A percentile compares a stretch with the other conserved stretches of the same genome.
These are phyloP conservation scores for Candida alai DNA, from an alignment of 805 yeast species.

Conservation along the genomic window DNA sequence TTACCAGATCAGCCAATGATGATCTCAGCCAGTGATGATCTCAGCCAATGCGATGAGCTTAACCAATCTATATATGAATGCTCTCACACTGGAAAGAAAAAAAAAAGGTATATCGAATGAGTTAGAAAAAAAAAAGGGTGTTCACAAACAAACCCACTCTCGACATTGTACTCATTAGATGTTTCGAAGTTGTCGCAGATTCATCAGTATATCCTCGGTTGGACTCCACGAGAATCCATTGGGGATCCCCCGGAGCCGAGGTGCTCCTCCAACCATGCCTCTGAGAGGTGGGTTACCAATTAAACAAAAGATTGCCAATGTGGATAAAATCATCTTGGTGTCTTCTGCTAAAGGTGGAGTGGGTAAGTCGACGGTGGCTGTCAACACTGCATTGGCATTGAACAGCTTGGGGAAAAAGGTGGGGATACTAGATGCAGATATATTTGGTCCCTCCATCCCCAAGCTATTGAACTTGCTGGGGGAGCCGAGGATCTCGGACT, in stretches of 20 bases:
- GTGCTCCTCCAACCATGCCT: slow-evolving; percentile 26
- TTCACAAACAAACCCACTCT: too few species aligned
- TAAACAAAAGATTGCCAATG: slow-evolving; percentile 55
- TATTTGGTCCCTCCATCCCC: slow-evolving; percentile 84
- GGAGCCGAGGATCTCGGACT: slow-evolving; percentile 55
- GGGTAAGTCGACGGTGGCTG: slow-evolving; percentile 72
- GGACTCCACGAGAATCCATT: slow-evolving; percentile 36
- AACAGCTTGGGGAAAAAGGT: slow-evolving; percentile 49
- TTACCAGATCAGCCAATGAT: too few species aligned
- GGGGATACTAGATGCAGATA: slow-evolving; percentile 75
- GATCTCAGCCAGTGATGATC: too few species aligned
- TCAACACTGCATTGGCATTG: slow-evolving; percentile 64
- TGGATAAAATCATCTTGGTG: slow-evolving; percentile 57
- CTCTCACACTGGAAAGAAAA: too few species aligned
- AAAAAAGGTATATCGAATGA: too few species aligned
- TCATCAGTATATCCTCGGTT: not conserved
- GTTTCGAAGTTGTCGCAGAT: not conserved
- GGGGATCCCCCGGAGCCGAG: slow-evolving; percentile 30
- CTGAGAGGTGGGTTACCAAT: slow-evolving; percentile 54
- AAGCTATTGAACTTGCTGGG: slow-evolving; percentile 63
- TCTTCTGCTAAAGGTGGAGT: slow-evolving; percentile 82
- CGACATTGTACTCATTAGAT: too few species aligned
- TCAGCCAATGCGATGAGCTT: too few species aligned
- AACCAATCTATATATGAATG: too few species aligned
- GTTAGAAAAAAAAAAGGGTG: too few species aligned